These are phyloP conservation scores for Volvox africanus DNA, from an alignment of 139 green algal genomes.

Conservation along the genomic window DNA sequence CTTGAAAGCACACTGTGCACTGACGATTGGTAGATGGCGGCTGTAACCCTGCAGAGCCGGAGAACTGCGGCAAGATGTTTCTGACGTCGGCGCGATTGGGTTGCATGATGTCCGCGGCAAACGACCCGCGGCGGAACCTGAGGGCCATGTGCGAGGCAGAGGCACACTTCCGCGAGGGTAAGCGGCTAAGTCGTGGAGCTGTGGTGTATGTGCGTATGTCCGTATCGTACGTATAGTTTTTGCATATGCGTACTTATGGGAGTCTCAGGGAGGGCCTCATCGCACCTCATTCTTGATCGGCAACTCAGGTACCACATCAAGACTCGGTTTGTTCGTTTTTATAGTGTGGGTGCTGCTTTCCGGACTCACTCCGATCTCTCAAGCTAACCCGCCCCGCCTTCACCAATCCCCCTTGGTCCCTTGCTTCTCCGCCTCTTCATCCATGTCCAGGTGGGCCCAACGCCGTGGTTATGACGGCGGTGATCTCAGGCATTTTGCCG, in stretches of 20 bases:
- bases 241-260: no score
- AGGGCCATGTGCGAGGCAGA: not conserved
- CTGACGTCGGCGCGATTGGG: slow-evolving; percentile 9
- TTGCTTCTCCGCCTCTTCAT: not conserved
- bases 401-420: not conserved
- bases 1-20: no score
- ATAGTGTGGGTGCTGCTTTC: not conserved
- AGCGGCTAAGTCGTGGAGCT: not conserved
- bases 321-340: not conserved
- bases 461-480: not conserved
- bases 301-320: no score
- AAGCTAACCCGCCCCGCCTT: not conserved
- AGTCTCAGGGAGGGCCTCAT: no score
- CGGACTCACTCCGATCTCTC: not conserved
- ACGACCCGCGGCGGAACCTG: slow-evolving; percentile 32
- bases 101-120: not conserved
- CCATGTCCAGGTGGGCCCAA: slow-evolving; percentile 13
- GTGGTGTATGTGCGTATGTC: no score
- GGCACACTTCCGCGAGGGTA: slow-evolving; percentile 20
- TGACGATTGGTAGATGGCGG: no score
- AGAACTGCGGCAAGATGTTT: not conserved
- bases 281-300: no score
- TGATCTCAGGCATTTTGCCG: not conserved
- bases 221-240: no score
- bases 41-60: not conserved